Evolutionary conservation across 352 stramenopile genomes (phyloP).

Genomic region (Phytophthora kernoviae): DNA sequence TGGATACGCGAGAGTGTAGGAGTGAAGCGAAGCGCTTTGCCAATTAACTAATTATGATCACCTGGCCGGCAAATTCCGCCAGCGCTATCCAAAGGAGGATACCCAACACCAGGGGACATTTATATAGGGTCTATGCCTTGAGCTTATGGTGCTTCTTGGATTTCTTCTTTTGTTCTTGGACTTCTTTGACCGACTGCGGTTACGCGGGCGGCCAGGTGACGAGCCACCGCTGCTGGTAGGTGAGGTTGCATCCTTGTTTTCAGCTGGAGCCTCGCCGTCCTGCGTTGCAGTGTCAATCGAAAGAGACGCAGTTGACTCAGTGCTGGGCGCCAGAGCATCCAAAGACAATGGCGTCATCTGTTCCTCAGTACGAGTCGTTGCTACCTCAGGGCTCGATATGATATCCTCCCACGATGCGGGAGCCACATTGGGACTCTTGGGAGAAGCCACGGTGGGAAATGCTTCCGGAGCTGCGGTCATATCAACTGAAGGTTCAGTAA

Average conservation of each 20-base stretch:
- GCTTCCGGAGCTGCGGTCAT: neutral
- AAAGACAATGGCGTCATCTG: slow-evolving; percentile 16
- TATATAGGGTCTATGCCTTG: slow-evolving; percentile 19
- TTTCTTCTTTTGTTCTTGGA: slow-evolving; percentile 68
- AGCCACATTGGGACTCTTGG: slow-evolving; percentile 11
- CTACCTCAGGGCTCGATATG: slow-evolving; percentile 20
- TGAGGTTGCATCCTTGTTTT: slow-evolving; percentile 31
- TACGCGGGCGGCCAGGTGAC: slow-evolving; percentile 20
- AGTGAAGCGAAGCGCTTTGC: slow-evolving; percentile 8
- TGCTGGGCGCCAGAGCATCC: slow-evolving; percentile 12
- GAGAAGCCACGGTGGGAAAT: slow-evolving; percentile 13
- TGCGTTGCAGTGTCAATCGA: slow-evolving; percentile 26
- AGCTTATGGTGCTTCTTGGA: slow-evolving; percentile 46
- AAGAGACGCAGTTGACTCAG: slow-evolving; percentile 18
- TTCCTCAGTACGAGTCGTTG: slow-evolving; percentile 13
- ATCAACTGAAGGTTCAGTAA: slow-evolving; percentile 11
- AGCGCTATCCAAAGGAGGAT: neutral
- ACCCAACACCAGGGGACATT: slow-evolving; percentile 8
- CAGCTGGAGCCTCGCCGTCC: slow-evolving; percentile 16
- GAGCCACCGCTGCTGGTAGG: slow-evolving; percentile 25
- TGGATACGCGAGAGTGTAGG: too few relatives aligned
- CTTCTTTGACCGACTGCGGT: slow-evolving; percentile 52
- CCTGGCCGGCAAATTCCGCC: neutral
- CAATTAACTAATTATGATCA: slow-evolving; percentile 34
- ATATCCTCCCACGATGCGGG: slow-evolving; percentile 28